Conservation (phyloP, 208 protist species). For the Wallacemonas sp. region DNA sequence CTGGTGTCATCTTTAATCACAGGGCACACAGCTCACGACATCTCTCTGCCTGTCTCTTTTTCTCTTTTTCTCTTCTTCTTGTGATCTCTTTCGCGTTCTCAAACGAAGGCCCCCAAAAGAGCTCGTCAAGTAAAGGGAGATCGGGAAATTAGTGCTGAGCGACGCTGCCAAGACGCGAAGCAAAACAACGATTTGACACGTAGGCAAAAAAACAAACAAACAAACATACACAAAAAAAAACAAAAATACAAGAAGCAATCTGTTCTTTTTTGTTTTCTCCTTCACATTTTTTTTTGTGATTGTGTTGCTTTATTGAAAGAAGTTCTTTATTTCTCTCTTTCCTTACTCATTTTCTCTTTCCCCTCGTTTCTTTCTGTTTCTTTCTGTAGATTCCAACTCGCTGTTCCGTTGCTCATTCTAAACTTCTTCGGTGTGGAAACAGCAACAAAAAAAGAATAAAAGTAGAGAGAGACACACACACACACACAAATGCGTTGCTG, state of each 20-base stretch:
- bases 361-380: constrained; percentile 3
- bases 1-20: constrained; percentile 1
- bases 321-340: neutral
- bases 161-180: no score
- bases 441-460: no score
- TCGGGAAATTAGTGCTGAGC: no score
- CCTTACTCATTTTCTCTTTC: constrained; percentile 21
- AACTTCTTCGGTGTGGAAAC: constrained; percentile 9
- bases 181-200: no score
- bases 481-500: constrained; percentile 29
- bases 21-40: neutral
- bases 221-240: neutral
- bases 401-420: constrained; percentile 15
- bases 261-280: no score
- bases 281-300: neutral
- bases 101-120: no score
- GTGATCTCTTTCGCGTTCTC: no score
- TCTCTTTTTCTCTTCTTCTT: no score
- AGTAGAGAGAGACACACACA: neutral
- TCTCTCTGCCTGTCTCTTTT: constrained; percentile 25
- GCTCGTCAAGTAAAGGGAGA: no score
- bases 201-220: neutral
- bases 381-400: neutral
- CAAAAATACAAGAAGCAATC: neutral
- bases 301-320: neutral